Percentiles rank a stretch among this genome's conserved stretches.
phyloP scores from a whole-genome alignment of 805 yeast species.

The Brettanomyces sp. region DNA sequence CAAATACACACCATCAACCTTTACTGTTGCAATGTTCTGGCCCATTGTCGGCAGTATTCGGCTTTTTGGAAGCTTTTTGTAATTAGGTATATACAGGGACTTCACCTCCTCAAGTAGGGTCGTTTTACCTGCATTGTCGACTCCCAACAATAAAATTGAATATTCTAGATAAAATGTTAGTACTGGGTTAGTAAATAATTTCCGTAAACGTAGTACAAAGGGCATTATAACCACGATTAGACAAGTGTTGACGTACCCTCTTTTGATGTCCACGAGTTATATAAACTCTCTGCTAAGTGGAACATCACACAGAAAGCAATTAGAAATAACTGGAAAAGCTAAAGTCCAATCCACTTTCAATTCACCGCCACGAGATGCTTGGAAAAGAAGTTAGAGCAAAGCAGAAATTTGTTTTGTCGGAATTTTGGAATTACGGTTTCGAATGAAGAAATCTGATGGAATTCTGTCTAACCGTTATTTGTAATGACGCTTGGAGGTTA shows the following conservation, averaged over 20 bases:
- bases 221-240: neutral
- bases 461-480: too few relatives aligned
- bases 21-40: conserved; percentile 61
- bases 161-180: conserved; percentile 34
- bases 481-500: too few relatives aligned
- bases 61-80: conserved; percentile 40
- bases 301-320: conserved; percentile 35
- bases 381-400: too few relatives aligned
- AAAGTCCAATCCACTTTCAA: too few relatives aligned
- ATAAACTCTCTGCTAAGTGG: conserved; percentile 56
- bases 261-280: conserved; percentile 45
- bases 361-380: too few relatives aligned
- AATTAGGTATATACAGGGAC: conserved; percentile 37
- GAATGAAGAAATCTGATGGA: neutral
- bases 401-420: neutral
- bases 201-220: neutral
- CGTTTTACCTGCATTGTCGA: conserved; percentile 95
- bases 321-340: too few relatives aligned
- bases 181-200: neutral
- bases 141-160: conserved; percentile 73
- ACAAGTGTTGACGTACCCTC: conserved; percentile 30
- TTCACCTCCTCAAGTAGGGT: conserved; percentile 64
- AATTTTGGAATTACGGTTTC: too few relatives aligned
- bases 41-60: conserved; percentile 90
- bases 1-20: conserved; percentile 33